These are phyloP conservation scores for Tremellales sp. DNA, from an alignment of 1,284 basidiomycete species.

Conservation along the genomic window DNA sequence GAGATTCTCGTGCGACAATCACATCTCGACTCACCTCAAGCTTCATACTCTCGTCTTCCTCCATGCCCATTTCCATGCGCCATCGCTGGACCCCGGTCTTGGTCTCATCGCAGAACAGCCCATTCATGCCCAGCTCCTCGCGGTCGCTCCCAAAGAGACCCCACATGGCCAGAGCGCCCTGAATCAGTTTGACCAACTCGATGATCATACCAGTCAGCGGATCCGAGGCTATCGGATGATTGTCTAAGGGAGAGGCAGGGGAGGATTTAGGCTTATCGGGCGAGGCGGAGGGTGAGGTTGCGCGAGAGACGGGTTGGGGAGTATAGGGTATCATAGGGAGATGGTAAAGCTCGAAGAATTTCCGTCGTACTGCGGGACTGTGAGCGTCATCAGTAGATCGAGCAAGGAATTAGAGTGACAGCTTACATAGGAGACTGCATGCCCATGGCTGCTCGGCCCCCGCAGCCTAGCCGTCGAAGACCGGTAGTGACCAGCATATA, in stretches of 20 bases:
- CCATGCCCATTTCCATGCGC: slow-evolving; percentile 43
- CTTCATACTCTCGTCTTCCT: slow-evolving; percentile 37
- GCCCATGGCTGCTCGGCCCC: slow-evolving; percentile 44
- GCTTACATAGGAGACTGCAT: slow-evolving; percentile 37
- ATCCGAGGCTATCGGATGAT: slow-evolving; percentile 19
- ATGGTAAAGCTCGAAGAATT: slow-evolving; percentile 41
- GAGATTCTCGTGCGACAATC: not conserved
- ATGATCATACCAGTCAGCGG: slow-evolving; percentile 36
- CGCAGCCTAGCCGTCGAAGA: slow-evolving; percentile 42
- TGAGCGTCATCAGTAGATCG: not conserved
- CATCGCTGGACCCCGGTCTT: slow-evolving; percentile 40
- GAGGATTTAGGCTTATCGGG: slow-evolving; percentile 13
- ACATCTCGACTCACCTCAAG: slow-evolving; percentile 31
- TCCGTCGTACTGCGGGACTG: slow-evolving; percentile 40
- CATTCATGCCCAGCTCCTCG: slow-evolving; percentile 33
- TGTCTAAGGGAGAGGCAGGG: slow-evolving; percentile 1
- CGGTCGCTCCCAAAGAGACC: slow-evolving; percentile 25
- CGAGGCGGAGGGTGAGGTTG: slow-evolving; percentile 26
- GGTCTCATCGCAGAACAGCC: slow-evolving; percentile 46
- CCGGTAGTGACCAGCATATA: slow-evolving; percentile 44
- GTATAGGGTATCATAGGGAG: no score
- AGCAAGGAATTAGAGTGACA: not conserved
- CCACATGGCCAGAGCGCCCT: slow-evolving; percentile 38
- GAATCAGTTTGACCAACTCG: slow-evolving; percentile 42
- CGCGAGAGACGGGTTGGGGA: slow-evolving; percentile 14